A percentile compares a stretch with the other conserved stretches of the same genome.
Evolutionary conservation across 2,329 filamentous ascomycete species (phyloP).

Genomic region (Exutisphaerella laricina): DNA sequence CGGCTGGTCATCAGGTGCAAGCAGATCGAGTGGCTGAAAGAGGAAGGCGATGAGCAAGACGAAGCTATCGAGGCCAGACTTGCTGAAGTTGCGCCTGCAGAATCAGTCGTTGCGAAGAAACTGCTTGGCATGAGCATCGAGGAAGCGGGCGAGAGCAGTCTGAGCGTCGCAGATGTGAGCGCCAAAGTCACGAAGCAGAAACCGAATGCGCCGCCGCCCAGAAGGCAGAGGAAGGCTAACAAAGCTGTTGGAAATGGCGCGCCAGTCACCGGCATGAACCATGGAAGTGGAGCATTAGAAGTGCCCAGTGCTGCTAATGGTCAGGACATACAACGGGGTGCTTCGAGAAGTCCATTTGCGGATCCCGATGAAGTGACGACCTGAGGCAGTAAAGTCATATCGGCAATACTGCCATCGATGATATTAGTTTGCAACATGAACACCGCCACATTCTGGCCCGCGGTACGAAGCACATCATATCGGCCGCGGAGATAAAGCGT

Average conservation of each 20-base stretch:
- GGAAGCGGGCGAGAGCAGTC: conserved; percentile 61
- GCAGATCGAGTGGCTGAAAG: conserved; percentile 35
- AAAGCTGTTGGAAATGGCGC: conserved; percentile 12
- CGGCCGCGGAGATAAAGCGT: too few relatives aligned
- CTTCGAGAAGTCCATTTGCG: conserved; percentile 21
- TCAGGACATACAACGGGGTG: conserved; percentile 13
- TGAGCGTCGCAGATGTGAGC: conserved; percentile 68
- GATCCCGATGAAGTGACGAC: conserved; percentile 19
- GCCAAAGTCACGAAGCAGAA: conserved; percentile 70
- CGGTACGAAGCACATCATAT: too few relatives aligned
- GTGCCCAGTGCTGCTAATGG: conserved; percentile 7
- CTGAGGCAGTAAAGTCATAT: too few relatives aligned
- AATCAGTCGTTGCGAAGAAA: conserved; percentile 42
- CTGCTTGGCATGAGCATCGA: conserved; percentile 67
- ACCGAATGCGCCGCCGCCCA: conserved; percentile 75
- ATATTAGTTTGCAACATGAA: too few relatives aligned
- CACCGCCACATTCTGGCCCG: too few relatives aligned
- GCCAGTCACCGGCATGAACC: conserved; percentile 6
- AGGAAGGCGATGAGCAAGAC: conserved; percentile 31
- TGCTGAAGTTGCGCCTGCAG: conserved; percentile 23
- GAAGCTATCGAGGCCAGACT: conserved; percentile 25
- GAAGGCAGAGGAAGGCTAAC: conserved; percentile 46
- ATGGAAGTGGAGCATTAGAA: conserved; percentile 10
- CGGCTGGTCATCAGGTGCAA: conserved; percentile 69
- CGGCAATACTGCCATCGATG: too few relatives aligned